Evolutionary conservation across 1,284 basidiomycete genomes (phyloP), one percentile per base, ranked within the genome.

Genomic region (Sanguinoderma infundibulare): DNA sequence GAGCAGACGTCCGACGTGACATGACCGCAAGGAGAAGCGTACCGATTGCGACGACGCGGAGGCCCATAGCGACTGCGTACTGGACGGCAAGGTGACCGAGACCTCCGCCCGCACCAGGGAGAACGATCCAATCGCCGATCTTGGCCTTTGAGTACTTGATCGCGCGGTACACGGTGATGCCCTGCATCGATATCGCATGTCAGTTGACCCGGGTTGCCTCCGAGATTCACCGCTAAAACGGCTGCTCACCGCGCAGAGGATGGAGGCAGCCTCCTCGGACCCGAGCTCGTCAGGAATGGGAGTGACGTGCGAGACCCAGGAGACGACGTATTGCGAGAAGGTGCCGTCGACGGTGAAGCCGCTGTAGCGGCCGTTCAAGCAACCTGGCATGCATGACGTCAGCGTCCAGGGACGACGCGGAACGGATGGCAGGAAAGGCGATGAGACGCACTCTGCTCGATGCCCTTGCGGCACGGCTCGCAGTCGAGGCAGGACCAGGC

Each of bases 291-390:
- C 83, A 12, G 93, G 93, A 69, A 95, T 94, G 17, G 85, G 86
- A 2, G 92, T 93, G 50, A 96, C 88, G 67, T 72, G 69, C 59
- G 59, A 66, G 28, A 68, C 70, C 52, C 68, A 67, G 57, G 74
- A 74, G 66, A 72, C 88, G 55, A 87, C 84, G 69, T 92, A 94
- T 80, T 95, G 85, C 53, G 87, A 84, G 81, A 96, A 96, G 1
- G 92, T 92, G 59, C 95, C 95, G 69, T 95, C 89, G 59, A 90
- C 83, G 55, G 83, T 89, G 79, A 87, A 92, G 3, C 93, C 92
- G 60, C 86, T 89, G 61, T 86, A 75, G 70, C 87, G 79, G 36
- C 81, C 86, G 22, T 87, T 73, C 22, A 72, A 65, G 73, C 94
- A 95, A 70, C 84, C 87, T 88, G 64, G 17, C 2, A 51, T 63